These are phyloP conservation scores for Pholiota adiposa DNA, from an alignment of 1,284 basidiomycete species.

Conservation along the genomic window DNA sequence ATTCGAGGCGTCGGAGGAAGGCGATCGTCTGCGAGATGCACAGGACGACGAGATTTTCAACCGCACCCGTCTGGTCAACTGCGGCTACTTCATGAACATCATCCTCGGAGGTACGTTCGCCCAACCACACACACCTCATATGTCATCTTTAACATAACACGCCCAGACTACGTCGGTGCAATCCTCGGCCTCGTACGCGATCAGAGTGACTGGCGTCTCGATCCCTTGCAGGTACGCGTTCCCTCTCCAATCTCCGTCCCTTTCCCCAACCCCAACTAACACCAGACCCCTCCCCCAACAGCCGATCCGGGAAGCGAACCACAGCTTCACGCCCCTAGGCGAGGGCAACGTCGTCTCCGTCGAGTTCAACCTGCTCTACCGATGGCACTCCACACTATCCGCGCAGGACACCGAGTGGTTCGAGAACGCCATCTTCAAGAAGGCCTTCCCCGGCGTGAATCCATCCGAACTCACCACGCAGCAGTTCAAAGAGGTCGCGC, in stretches of 20 bases:
- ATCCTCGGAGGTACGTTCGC: constrained; percentile 59
- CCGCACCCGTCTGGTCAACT: constrained; percentile 77
- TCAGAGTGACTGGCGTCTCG: constrained; percentile 60
- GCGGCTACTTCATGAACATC: constrained; percentile 72
- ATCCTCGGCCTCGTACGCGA: constrained; percentile 71
- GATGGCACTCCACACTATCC: constrained; percentile 76
- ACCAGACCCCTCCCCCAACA: constrained; percentile 21
- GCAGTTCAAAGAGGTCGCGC: constrained; percentile 47
- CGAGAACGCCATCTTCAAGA: constrained; percentile 49
- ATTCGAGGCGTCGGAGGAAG: constrained; percentile 33
- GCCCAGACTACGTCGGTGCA: constrained; percentile 72
- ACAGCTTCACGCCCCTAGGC: constrained; percentile 60
- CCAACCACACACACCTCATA: too few relatives aligned
- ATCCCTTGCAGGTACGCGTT: constrained; percentile 58
- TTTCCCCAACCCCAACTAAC: not conserved
- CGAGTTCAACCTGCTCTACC: constrained; percentile 77
- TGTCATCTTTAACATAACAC: constrained; percentile 22
- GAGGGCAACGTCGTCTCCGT: constrained; percentile 74
- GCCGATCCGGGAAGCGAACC: constrained; percentile 49
- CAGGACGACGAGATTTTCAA: constrained; percentile 82
- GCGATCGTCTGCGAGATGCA: constrained; percentile 31
- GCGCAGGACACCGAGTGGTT: constrained; percentile 62
- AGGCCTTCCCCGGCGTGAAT: constrained; percentile 47
- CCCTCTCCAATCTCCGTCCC: too few relatives aligned
- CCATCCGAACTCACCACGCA: constrained; percentile 42